These are phyloP conservation scores for Juncus inflexus DNA, from an alignment of 176 grass and related monocot genomes.

Conservation along the genomic window DNA sequence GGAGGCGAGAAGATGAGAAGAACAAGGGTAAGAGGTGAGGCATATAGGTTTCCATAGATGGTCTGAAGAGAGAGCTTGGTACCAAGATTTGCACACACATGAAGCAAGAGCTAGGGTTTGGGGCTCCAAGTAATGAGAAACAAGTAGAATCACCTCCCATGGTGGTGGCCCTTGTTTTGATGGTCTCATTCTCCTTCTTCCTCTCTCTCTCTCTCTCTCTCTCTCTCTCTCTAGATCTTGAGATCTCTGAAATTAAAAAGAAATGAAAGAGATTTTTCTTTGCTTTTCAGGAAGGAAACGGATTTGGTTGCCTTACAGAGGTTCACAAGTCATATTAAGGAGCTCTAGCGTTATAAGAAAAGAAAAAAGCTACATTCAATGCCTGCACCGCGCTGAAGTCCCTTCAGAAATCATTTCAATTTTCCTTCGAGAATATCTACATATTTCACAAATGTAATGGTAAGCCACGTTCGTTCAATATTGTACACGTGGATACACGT, in stretches of 20 bases:
- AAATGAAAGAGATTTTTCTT: background rate
- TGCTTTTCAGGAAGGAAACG: background rate
- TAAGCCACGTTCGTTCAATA: too few relatives aligned
- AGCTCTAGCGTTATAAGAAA: too few relatives aligned
- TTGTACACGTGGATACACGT: too few relatives aligned
- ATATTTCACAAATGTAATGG: too few relatives aligned
- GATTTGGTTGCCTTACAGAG: background rate
- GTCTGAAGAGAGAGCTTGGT: conserved; percentile 47
- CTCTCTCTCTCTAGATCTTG: background rate
- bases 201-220: background rate
- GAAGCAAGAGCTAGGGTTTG: conserved; percentile 48
- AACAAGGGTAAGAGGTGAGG: conserved; percentile 45
- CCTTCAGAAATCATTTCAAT: too few relatives aligned
- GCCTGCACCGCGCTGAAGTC: too few relatives aligned
- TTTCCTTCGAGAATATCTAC: too few relatives aligned
- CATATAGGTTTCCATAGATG: conserved; percentile 59
- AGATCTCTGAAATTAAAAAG: too few relatives aligned
- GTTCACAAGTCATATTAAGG: too few relatives aligned
- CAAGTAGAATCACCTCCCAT: conserved; percentile 47
- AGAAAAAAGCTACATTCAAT: too few relatives aligned
- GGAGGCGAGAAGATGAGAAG: conserved; percentile 20
- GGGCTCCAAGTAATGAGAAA: conserved; percentile 46
- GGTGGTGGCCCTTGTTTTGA: background rate
- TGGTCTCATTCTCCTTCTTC: background rate
- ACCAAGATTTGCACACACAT: conserved; percentile 67